A percentile compares a stretch with the other conserved stretches of the same genome.
Conservation (phyloP, 169 alveolate species). For the Amoebophrya sp. region DNA sequence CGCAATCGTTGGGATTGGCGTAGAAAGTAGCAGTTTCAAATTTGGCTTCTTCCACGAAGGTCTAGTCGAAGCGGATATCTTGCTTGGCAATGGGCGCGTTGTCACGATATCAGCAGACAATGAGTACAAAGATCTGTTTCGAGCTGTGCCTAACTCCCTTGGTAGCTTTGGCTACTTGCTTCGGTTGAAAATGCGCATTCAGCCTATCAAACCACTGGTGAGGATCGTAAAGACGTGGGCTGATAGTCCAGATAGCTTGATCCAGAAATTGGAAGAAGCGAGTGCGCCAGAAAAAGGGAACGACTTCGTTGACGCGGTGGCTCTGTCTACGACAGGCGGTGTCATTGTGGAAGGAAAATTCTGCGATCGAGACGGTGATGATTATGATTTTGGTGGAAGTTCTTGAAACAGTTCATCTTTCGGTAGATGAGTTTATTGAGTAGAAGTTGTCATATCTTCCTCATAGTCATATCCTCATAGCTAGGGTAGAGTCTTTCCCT, state of each 20-base stretch:
- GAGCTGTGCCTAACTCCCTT: not conserved
- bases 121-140: not conserved
- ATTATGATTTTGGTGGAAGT: too few species aligned
- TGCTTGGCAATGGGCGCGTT: too few species aligned
- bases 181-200: not conserved
- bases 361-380: too few species aligned
- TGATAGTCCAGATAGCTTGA: not conserved
- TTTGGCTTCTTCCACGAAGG: not conserved
- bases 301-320: not conserved
- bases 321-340: not conserved
- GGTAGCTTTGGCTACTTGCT: not conserved
- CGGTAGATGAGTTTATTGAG: too few species aligned
- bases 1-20: not conserved
- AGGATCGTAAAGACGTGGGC: not conserved
- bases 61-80: not conserved
- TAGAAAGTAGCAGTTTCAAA: not conserved
- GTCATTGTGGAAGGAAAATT: not conserved
- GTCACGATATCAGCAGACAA: not conserved
- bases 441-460: too few species aligned
- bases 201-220: not conserved
- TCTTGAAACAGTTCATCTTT: too few species aligned
- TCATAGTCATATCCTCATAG: too few species aligned
- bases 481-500: too few species aligned
- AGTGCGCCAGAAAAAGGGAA: not conserved
- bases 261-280: not conserved